phyloP scores from a whole-genome alignment of 805 yeast genomes.

The Priceomyces melissophilus region DNA sequence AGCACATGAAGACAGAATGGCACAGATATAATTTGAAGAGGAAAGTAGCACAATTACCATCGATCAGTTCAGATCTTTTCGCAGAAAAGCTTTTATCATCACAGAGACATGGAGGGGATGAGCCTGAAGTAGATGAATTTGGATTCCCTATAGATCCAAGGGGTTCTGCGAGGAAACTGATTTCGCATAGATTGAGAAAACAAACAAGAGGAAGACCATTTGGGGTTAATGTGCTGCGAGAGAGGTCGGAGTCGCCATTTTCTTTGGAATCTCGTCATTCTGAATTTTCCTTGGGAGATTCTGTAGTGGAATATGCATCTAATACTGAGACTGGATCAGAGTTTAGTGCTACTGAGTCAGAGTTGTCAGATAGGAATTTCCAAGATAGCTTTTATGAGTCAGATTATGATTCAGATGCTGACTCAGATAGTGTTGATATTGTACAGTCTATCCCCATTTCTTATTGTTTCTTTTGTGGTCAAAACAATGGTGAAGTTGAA shows the following conservation, averaged over 20 bases:
- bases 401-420: conserved; percentile 16
- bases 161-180: conserved; percentile 25
- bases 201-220: conserved; percentile 13
- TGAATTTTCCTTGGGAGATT: conserved; percentile 52
- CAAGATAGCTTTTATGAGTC: conserved; percentile 3
- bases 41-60: conserved; percentile 56
- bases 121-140: conserved; percentile 47
- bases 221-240: conserved; percentile 8
- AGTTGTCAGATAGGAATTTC: conserved; percentile 15
- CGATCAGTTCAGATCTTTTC: conserved; percentile 64
- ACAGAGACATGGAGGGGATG: conserved; percentile 17
- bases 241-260: conserved; percentile 49
- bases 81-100: conserved; percentile 58
- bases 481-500: conserved; percentile 50
- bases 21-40: conserved; percentile 44
- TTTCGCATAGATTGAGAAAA: conserved; percentile 39
- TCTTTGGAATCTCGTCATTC: conserved; percentile 56
- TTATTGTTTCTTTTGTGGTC: conserved; percentile 57
- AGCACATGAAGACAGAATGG: conserved; percentile 46
- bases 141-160: conserved; percentile 44
- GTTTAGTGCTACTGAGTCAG: conserved; percentile 41
- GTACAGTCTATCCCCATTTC: conserved; percentile 44
- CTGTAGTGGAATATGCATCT: conserved; percentile 24
- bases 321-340: conserved; percentile 50
- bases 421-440: conserved; percentile 12